These are phyloP conservation scores for Alternaria postmessia DNA, from an alignment of 2,329 filamentous ascomycete species.

Conservation along the genomic window DNA sequence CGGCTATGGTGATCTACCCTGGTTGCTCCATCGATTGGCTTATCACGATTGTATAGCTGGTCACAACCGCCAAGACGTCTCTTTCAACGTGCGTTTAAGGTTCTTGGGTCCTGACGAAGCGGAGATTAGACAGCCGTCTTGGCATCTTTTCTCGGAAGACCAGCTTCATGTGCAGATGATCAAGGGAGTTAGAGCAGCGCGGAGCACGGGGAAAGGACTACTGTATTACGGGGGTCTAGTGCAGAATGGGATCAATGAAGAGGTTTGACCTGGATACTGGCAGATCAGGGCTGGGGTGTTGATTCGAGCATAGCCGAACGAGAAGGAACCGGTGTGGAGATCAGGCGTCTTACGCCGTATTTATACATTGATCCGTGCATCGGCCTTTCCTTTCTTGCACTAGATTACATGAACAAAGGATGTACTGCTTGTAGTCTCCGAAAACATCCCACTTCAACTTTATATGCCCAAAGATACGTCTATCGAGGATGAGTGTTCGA, in stretches of 20 bases:
- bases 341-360: too few relatives aligned
- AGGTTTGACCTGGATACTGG: neutral
- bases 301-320: too few relatives aligned
- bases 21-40: neutral
- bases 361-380: too few relatives aligned
- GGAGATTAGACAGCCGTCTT: neutral
- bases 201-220: neutral
- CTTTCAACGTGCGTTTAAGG: neutral
- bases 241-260: neutral
- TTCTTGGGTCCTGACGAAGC: neutral
- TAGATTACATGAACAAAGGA: too few relatives aligned
- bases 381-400: too few relatives aligned
- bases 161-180: neutral
- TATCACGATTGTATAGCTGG: neutral
- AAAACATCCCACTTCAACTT: too few relatives aligned
- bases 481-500: too few relatives aligned
- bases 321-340: too few relatives aligned
- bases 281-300: too few relatives aligned
- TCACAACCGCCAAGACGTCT: neutral
- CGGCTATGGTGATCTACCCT: neutral
- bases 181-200: neutral
- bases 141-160: neutral
- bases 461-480: too few relatives aligned
- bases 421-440: too few relatives aligned
- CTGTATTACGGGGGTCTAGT: conserved; percentile 2